Base-by-base conservation (phyloP, 371 early-diverging fungal genomes). In the Apophysomyces trapeziformis region DNA sequence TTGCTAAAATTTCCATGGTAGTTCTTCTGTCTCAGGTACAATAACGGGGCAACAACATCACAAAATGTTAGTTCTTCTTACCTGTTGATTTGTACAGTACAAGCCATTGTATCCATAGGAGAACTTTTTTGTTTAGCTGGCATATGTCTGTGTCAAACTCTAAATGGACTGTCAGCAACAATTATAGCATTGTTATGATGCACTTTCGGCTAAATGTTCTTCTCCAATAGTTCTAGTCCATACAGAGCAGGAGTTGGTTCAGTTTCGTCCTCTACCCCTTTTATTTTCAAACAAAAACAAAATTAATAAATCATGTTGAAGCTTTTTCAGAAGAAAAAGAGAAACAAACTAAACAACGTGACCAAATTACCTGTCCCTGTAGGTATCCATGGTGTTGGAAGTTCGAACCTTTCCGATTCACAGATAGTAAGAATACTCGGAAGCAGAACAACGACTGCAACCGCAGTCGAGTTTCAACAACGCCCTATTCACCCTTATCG, bases 381-480 rank as follows among this genome's bases (percentile, higher is more conserved):
- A 7, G 47, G 47, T 47, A 47, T 47, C 47, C 47, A 47, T 47
- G 47, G 3, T 47, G 16, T 4, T n/a, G n/a, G 16, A 47, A 47
- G 16, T 47, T 13, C 47, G 16, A 47, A 47, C 18, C 47, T 47
- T n/a, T 47, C 47, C 7, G 47, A 47, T 47, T 14, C 47, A 18
- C 47, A 47, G 47, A n/a, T 47, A 7, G n/a, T 18, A 7, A n/a
- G n/a, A 7, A 13, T 47, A 11, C 47, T 47, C 4, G 18, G 47
- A 13, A 16, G 47, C 14, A 47, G 47, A 16, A 18, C 47, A n/a
- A 18, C 47, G 7, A 47, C 47, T 16, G 11, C 47, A 16, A 14
- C 47, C 13, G 47, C 47, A 13, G 47, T 47, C 21, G 47, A 47
- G 16, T 47, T 47, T 47, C 47, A 18, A 47, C 47, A 47, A 47